Base-by-base conservation (phyloP, 75 land plant genomes). In the Sequoia sempervirens region DNA sequence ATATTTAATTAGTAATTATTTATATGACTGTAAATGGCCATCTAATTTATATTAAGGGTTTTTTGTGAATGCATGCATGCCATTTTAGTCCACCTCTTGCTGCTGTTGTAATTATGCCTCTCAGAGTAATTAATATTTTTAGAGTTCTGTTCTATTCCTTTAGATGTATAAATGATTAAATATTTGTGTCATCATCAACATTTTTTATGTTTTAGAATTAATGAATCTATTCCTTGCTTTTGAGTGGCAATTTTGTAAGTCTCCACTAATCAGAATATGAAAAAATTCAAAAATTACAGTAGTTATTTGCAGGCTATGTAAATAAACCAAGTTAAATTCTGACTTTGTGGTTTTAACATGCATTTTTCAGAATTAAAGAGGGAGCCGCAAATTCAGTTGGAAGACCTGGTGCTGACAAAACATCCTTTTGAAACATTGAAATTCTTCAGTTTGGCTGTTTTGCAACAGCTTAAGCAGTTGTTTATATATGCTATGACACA, bases 341-440 rank as follows among this genome's bases (percentile, higher is more conserved):
- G 26, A 46, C 40, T 30, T 30, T 20, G 70, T 81, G 69, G 43
- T 81, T 81, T 20, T 43, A 43, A 40, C 28, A 82, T 37, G 64
- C 40, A 56, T 83, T 86, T 72, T 88, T 84, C 90, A 93, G 94
- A 85, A 68, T 88, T 89, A 43, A 80, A 80, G 83, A 80, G 80
- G 79, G 86, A 83, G 84, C 91, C 91, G 83, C 80, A 85, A 46
- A 79, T 82, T 80, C 89, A 94, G 23, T 84, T 90, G 30, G 92
- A 95, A 83, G 89, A 84, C 38, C 75, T 96, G 86, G 86, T 88
- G 30, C 68, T 96, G 54, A 82, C 82, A 74, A 86, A 86, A 86
- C 93, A 90, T 40, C 98, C 98, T 8, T 82, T 93, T 58, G 87
- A 85, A 73, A 95, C 95, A 20, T 69, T 96, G 38, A 92, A 88